Base-by-base conservation (phyloP, 2,329 filamentous ascomycete genomes). In the Arthrinium puccinioides region DNA sequence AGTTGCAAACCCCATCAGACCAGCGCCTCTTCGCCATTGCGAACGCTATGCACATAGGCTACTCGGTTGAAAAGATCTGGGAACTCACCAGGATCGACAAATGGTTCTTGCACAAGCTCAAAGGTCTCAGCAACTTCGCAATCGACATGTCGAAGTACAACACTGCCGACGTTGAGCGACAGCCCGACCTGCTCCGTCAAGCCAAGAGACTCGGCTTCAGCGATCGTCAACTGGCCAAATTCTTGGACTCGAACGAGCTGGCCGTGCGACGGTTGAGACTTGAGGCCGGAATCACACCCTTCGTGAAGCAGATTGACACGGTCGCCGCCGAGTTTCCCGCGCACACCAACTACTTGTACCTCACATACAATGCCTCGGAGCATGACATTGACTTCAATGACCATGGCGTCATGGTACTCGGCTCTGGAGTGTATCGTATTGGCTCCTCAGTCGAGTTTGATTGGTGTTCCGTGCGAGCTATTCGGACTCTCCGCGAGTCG, bases 401-500 rank as follows among this genome's bases (percentile, higher is more conserved):
- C 56, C 80, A 90, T 44, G 92, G 92, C 54, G 77, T 96, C 43
- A 96, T 97, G 88, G 90, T 98, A 8, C 72, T 97, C 21, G 90
- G 90, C 11, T 96, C 89, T 21, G 90, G 90, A 62, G 89, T 96
- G 9, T 97, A 97, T 70, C 80, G 92, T 43, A 98, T 98, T 47
- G 92, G 92, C 48, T 96, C 89, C 0, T 96, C 90, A 0, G 92
- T 98, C 41, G 92, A 98, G 59, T 98, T 98, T 61, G 92, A 98
- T 63, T 98, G 92, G 92, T 97, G 92, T 61, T 95, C 92, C 5
- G 92, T 98, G 20, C 76, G 90, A 42, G 87, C 92, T 6, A 94
- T 97, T 44, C 82, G 90, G 45, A 97, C 92, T 2, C 74, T 98
- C 7, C 79, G 92, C 35, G 78, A 86, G 47, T 76, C 82, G 42